Base-by-base conservation (phyloP, 495 filamentous ascomycete species). In the Sabuloglossum arenarium region DNA sequence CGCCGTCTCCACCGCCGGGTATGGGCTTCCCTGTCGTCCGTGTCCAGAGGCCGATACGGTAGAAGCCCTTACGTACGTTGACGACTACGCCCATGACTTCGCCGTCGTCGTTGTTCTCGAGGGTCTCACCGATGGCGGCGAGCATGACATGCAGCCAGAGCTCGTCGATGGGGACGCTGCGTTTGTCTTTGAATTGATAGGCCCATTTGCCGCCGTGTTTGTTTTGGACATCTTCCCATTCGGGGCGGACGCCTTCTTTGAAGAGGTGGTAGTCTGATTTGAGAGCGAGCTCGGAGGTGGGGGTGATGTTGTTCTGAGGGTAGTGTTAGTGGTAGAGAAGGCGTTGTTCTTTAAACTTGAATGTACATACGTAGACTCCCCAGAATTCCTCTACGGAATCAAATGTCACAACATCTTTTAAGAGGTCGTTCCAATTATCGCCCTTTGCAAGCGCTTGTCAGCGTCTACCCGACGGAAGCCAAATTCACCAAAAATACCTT, bases 181-280 rank as follows among this genome's bases (percentile, higher is more conserved):
- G 86, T 76, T 91, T 95, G 56, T 95, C 87, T 71, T 90, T 93
- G 80, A 95, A 95, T 61, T 84, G 82, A 71, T 87, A 96, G 28
- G 89, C 85, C 91, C 91, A 98, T 73, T 95, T 95, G 68, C 91
- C 91, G 60, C 91, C 91, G 66, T 94, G 88, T 79, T 97, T 98
- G 73, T 98, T 98, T 71, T 96, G 88, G 19, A 76, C 70, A 66
- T 97, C 91, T 69, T 99, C 91, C 91, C 91, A 99, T 71, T 99
- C 91, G 1, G 91, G 91, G 21, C 93, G 87, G 56, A 97, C 82
- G 59, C 88, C 88, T 65, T 84, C 81, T 72, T 99, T 99, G 82
- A 99, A 99, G 27, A 99, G 83, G 67, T 99, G 91, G 73, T 99
- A 99, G 70, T 99, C 91, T 64, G 90, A 93, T 73, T 97, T 99